These are phyloP conservation scores for Kandelia obovata DNA, from an alignment of 345 rosid species.

Conservation along the genomic window DNA sequence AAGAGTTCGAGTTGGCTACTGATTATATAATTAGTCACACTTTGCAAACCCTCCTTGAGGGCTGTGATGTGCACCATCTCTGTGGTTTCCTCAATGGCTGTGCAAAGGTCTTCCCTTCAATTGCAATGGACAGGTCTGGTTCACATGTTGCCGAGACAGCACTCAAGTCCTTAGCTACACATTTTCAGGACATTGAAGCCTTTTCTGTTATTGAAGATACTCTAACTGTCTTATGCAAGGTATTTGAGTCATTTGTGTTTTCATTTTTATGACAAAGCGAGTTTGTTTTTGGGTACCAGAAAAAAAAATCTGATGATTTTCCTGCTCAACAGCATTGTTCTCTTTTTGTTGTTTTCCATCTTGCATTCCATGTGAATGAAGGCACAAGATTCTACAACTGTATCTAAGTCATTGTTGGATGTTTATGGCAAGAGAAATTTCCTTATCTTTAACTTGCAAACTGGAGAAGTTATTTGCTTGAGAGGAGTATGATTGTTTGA, in stretches of 20 bases:
- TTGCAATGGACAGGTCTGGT: constrained; percentile 91
- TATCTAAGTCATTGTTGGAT: too few relatives aligned
- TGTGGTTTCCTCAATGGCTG: constrained; percentile 69
- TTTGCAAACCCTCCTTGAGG: constrained; percentile 78
- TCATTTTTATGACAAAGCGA: not conserved
- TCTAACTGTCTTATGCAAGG: constrained; percentile 70
- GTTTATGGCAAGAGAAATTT: too few relatives aligned
- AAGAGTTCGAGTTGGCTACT: constrained; percentile 79
- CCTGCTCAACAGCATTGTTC: not conserved
- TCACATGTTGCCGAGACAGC: constrained; percentile 97
- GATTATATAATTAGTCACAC: constrained; percentile 87
- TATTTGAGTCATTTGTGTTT: constrained; percentile 21
- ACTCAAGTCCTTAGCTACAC: constrained; percentile 67
- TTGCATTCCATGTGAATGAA: not conserved
- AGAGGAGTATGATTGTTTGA: constrained; percentile 8
- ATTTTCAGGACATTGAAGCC: constrained; percentile 65
- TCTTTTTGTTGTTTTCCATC: not conserved
- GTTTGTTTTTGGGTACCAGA: not conserved
- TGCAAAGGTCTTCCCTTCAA: constrained; percentile 59
- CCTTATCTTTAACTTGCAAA: too few relatives aligned
- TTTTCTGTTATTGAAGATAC: constrained; percentile 67
- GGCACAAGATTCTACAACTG: too few relatives aligned
- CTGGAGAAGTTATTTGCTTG: not conserved
- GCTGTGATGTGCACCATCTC: constrained; percentile 77
- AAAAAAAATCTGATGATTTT: not conserved